These are phyloP conservation scores for Brassica juncea DNA, from an alignment of 345 rosid genomes.

Conservation along the genomic window DNA sequence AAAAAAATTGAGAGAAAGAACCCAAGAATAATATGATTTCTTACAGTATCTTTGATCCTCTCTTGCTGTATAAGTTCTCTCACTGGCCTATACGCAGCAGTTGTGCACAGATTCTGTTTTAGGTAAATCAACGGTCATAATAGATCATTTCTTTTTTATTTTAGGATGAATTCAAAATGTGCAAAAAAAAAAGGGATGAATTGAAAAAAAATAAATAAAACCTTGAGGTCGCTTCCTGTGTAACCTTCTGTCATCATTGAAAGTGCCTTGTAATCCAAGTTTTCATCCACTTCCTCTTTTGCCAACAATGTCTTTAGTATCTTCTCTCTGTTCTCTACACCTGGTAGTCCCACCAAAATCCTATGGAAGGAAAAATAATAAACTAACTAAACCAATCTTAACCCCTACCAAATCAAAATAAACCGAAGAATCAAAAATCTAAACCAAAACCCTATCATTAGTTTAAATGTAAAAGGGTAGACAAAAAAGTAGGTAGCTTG, in stretches of 20 bases:
- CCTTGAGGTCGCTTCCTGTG: conserved; percentile 90
- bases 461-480: not conserved
- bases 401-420: not conserved
- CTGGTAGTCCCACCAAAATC: conserved; percentile 81
- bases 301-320: conserved; percentile 64
- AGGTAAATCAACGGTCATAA: conserved; percentile 1
- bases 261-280: conserved; percentile 70
- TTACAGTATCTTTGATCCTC: conserved; percentile 65
- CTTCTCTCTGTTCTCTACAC: conserved; percentile 68
- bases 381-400: not conserved
- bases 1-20: not conserved
- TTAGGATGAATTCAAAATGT: not conserved
- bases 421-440: not conserved
- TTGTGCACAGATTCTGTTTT: conserved; percentile 77
- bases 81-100: conserved; percentile 86
- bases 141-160: not conserved
- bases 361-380: conserved; percentile 34
- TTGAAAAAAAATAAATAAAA: not conserved
- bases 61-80: conserved; percentile 85
- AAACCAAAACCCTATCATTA: not conserved
- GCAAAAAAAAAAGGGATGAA: too few relatives aligned
- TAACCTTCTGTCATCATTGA: conserved; percentile 80
- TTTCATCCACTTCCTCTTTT: conserved; percentile 66
- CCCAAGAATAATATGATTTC: not conserved
- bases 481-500: not conserved